Evolutionary conservation across 805 yeast species (phyloP).

Genomic region (Hanseniaspora occidentalis): DNA sequence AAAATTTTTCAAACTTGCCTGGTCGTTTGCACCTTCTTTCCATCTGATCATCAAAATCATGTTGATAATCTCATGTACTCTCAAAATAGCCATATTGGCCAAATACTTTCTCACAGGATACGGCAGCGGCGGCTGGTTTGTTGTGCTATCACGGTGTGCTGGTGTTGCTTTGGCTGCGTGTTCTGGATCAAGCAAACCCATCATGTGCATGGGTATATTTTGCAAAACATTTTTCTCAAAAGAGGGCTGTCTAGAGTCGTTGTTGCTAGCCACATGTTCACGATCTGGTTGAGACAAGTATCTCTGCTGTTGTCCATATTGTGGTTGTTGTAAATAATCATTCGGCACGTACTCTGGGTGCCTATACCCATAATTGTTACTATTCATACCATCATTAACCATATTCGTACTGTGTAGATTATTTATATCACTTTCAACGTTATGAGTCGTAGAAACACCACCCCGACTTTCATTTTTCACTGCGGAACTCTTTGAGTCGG

Average conservation of each 20-base stretch:
- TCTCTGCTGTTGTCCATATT: conserved; percentile 11
- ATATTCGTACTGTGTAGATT: neutral
- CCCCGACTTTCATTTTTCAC: too few species aligned
- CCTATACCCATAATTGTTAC: neutral
- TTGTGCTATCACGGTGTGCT: conserved; percentile 6
- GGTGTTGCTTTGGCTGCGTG: conserved; percentile 4
- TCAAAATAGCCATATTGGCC: conserved; percentile 38
- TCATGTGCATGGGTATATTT: conserved; percentile 1
- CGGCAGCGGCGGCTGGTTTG: conserved; percentile 11
- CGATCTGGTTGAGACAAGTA: conserved; percentile 1
- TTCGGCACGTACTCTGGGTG: neutral
- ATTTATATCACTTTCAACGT: neutral
- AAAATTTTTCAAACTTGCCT: conserved; percentile 38
- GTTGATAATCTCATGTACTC: conserved; percentile 39
- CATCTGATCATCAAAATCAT: conserved; percentile 29
- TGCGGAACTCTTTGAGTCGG: conserved; percentile 2
- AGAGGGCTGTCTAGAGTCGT: too few species aligned
- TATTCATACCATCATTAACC: neutral
- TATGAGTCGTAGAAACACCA: neutral
- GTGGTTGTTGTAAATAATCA: neutral
- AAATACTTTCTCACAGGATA: conserved; percentile 26
- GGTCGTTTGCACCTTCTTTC: conserved; percentile 17
- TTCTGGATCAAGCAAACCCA: conserved; percentile 3
- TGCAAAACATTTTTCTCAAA: conserved; percentile 1
- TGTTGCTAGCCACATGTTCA: conserved; percentile 6